Evolutionary conservation across 2,329 filamentous ascomycete genomes (phyloP).

Genomic region (Zymoseptoria tritici): DNA sequence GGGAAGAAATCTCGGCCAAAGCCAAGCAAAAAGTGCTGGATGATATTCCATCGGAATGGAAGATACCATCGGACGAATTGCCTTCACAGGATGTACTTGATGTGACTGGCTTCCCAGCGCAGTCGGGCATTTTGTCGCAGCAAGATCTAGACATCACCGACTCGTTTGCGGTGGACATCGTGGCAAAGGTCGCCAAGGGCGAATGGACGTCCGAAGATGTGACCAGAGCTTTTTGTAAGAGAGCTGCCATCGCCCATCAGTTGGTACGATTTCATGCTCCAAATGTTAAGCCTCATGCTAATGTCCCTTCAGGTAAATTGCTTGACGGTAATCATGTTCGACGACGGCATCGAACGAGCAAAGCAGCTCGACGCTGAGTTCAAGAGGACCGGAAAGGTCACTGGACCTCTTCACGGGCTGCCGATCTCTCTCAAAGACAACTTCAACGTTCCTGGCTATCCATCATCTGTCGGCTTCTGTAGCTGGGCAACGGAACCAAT

Average conservation of each 20-base stretch:
- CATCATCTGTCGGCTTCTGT: constrained; percentile 57
- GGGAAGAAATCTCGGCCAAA: constrained; percentile 39
- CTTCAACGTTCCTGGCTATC: constrained; percentile 55
- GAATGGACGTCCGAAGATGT: constrained; percentile 47
- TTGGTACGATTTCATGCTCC: constrained; percentile 31
- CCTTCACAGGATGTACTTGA: constrained; percentile 49
- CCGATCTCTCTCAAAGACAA: constrained; percentile 65
- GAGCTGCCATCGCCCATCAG: constrained; percentile 49
- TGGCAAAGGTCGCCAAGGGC: constrained; percentile 34
- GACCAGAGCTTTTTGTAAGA: constrained; percentile 48
- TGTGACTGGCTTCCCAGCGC: constrained; percentile 48
- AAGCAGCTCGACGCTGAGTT: constrained; percentile 48
- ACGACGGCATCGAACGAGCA: constrained; percentile 45
- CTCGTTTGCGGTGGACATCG: constrained; percentile 34
- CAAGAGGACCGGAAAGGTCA: constrained; percentile 36
- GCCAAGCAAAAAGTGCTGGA: constrained; percentile 38
- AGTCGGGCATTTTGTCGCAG: constrained; percentile 53
- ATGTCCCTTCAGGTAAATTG: constrained; percentile 46
- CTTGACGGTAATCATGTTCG: constrained; percentile 51
- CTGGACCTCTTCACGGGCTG: constrained; percentile 61
- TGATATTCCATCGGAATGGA: constrained; percentile 53
- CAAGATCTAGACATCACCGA: constrained; percentile 46
- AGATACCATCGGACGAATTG: constrained; percentile 46
- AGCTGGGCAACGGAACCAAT: constrained; percentile 55
- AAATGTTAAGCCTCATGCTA: neutral